These are phyloP conservation scores for Carex parvula DNA, from an alignment of 176 grass and related monocot species.

Conservation along the genomic window DNA sequence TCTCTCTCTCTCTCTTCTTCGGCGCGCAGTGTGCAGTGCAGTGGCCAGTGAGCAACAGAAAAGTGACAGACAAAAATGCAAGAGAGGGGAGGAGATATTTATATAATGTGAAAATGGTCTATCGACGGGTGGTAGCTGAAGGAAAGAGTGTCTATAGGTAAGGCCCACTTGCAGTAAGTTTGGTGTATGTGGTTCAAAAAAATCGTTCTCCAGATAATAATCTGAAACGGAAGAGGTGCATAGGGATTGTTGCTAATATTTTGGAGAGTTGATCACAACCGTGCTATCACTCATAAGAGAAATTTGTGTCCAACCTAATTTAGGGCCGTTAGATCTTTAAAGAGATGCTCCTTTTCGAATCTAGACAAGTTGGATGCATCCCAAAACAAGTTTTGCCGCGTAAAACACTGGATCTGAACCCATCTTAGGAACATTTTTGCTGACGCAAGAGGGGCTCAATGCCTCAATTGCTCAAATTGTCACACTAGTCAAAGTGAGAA, in stretches of 20 bases:
- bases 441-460: too few species aligned
- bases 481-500: too few species aligned
- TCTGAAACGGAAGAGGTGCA: background rate
- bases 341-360: too few species aligned
- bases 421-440: too few species aligned
- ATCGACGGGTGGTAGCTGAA: background rate
- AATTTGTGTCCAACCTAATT: too few species aligned
- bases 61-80: background rate
- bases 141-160: background rate
- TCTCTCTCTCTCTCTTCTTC: conserved; percentile 6
- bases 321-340: too few species aligned
- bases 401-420: too few species aligned
- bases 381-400: too few species aligned
- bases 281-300: background rate
- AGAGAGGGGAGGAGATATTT: background rate
- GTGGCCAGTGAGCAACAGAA: conserved; percentile 3
- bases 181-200: background rate
- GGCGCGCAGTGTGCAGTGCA: background rate
- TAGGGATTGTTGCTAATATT: background rate
- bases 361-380: too few species aligned
- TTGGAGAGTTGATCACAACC: background rate
- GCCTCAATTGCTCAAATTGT: too few species aligned
- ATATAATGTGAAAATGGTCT: conserved; percentile 5
- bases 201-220: background rate
- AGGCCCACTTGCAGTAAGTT: background rate